A percentile compares a stretch with the other conserved stretches of the same genome.
phyloP scores from a whole-genome alignment of 768 basidiomycete genomes.

The Phylloporus arenicola region DNA sequence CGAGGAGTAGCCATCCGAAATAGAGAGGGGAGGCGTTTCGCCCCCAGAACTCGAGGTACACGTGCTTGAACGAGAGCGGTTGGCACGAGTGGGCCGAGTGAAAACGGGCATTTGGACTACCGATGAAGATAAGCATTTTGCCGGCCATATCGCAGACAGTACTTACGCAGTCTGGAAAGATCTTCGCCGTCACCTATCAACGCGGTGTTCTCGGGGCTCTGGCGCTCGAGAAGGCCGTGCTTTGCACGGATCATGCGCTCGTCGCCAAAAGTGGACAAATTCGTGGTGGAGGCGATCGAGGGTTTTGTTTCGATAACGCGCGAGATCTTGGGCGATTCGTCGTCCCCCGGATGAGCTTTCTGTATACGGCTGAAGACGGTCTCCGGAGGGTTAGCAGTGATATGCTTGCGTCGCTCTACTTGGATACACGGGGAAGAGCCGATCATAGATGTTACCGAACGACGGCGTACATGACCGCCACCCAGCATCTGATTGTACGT shows the following conservation, averaged over 20 bases:
- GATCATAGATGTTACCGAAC: slow-evolving; percentile 59
- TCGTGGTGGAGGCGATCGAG: slow-evolving; percentile 57
- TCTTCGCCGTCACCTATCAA: slow-evolving; percentile 68
- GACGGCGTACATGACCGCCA: slow-evolving; percentile 67
- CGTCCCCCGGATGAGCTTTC: slow-evolving; percentile 5
- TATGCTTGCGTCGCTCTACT: slow-evolving; percentile 57
- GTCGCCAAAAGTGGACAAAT: slow-evolving; percentile 57
- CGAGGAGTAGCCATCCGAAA: slow-evolving; percentile 61
- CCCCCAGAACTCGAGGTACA: slow-evolving; percentile 61
- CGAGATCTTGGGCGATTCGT: slow-evolving; percentile 38
- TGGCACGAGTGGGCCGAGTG: slow-evolving; percentile 47
- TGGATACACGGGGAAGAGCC: slow-evolving; percentile 68
- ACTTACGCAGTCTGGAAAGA: slow-evolving; percentile 44
- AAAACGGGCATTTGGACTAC: slow-evolving; percentile 54
- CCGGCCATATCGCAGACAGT: background rate
- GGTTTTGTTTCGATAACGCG: slow-evolving; percentile 52
- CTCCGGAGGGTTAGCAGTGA: slow-evolving; percentile 22
- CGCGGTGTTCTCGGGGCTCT: slow-evolving; percentile 62
- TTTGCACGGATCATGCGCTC: slow-evolving; percentile 65
- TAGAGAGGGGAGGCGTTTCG: slow-evolving; percentile 67
- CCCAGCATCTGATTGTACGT: slow-evolving; percentile 60
- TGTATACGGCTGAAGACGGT: slow-evolving; percentile 36
- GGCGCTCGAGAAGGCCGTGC: slow-evolving; percentile 55
- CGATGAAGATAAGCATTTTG: slow-evolving; percentile 1
- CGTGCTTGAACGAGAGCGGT: slow-evolving; percentile 62